A percentile compares a stretch with the other conserved stretches of the same genome.
phyloP scores from a whole-genome alignment of 2,329 filamentous ascomycete species.

The Nemania bipapillata region DNA sequence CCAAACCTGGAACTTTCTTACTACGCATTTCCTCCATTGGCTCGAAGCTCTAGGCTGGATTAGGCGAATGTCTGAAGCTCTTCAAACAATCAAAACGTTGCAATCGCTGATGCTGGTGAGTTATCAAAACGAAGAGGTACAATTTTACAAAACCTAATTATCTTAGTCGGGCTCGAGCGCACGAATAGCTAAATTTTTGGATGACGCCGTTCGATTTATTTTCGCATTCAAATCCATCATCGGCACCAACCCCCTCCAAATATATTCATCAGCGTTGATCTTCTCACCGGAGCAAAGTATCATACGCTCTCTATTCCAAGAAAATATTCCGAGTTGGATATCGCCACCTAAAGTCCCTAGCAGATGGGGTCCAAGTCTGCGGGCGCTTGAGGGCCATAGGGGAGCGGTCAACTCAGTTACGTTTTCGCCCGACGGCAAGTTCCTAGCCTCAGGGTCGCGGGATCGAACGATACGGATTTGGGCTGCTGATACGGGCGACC shows the following conservation, averaged over 20 bases:
- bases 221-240: not conserved
- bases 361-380: not conserved
- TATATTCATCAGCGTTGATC: not conserved
- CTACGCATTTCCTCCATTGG: conserved; percentile 52
- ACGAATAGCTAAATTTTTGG: not conserved
- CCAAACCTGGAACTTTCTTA: conserved; percentile 47
- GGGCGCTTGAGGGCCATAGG: conserved; percentile 4
- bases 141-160: conserved; percentile 7
- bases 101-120: conserved; percentile 9
- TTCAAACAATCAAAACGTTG: not conserved
- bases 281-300: conserved; percentile 6
- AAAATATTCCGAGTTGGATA: conserved; percentile 4
- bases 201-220: conserved; percentile 2
- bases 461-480: not conserved
- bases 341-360: not conserved
- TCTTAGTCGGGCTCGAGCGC: not conserved
- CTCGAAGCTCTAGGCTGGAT: conserved; percentile 51
- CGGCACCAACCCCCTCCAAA: not conserved
- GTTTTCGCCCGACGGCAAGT: not conserved
- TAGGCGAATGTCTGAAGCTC: conserved; percentile 25
- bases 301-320: not conserved
- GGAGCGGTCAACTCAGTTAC: not conserved
- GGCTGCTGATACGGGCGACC: not conserved
- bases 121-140: not conserved
- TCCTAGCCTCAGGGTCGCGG: not conserved